These are phyloP conservation scores for Lipomyces sp. DNA, from an alignment of 805 yeast species.

Conservation along the genomic window DNA sequence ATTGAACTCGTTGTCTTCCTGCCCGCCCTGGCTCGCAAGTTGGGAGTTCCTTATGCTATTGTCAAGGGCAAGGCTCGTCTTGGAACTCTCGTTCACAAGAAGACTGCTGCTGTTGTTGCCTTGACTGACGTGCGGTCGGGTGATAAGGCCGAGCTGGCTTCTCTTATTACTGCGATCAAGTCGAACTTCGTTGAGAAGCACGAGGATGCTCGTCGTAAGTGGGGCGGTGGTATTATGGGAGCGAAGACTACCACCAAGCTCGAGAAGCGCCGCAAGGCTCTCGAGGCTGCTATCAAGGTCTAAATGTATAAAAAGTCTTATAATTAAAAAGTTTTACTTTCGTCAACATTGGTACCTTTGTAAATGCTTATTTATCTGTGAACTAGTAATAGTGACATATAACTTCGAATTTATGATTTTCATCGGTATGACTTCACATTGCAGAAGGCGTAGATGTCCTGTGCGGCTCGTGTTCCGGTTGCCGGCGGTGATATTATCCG, in stretches of 20 bases:
- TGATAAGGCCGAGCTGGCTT: slow-evolving; percentile 92
- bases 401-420: too few relatives aligned
- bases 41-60: slow-evolving; percentile 99
- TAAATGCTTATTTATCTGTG: neutral
- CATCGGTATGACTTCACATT: too few relatives aligned
- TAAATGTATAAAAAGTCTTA: slow-evolving; percentile 6
- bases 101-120: slow-evolving; percentile 96
- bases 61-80: slow-evolving; percentile 98
- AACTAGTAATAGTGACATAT: too few relatives aligned
- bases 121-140: slow-evolving; percentile 91
- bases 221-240: slow-evolving; percentile 99
- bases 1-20: slow-evolving; percentile 94
- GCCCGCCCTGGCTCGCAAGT: slow-evolving; percentile 98
- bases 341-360: neutral
- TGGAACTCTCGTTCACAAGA: slow-evolving; percentile 95
- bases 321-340: neutral
- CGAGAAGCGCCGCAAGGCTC: slow-evolving; percentile 68
- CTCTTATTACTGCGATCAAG: slow-evolving; percentile 86
- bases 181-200: slow-evolving; percentile 90
- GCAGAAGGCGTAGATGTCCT: too few relatives aligned
- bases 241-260: slow-evolving; percentile 83
- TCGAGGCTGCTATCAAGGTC: slow-evolving; percentile 38
- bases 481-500: too few relatives aligned
- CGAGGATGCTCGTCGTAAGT: slow-evolving; percentile 96
- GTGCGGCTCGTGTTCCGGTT: too few relatives aligned